These are phyloP conservation scores for Ascoidea tarda DNA, from an alignment of 805 yeast genomes.

Conservation along the genomic window DNA sequence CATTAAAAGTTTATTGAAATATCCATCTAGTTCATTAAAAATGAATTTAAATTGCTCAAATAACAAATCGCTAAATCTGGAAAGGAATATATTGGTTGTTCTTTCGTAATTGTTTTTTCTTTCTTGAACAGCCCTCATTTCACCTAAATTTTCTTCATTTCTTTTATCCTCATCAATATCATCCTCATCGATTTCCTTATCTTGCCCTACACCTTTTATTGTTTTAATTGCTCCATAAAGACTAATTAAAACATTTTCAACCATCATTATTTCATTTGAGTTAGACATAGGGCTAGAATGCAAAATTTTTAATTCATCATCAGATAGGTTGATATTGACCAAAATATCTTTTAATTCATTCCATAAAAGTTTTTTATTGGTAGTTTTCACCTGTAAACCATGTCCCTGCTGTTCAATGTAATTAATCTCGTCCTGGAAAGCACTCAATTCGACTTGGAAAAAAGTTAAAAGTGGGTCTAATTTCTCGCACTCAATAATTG, in stretches of 20 bases:
- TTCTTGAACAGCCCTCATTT: slow-evolving; percentile 61
- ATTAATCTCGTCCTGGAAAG: slow-evolving; percentile 54
- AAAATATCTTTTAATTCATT: slow-evolving; percentile 56
- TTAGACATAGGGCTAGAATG: slow-evolving; percentile 29
- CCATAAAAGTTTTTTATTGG: slow-evolving; percentile 66
- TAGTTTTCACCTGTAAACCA: slow-evolving; percentile 72
- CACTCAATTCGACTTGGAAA: slow-evolving; percentile 46
- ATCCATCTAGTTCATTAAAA: slow-evolving; percentile 17
- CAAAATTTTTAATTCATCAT: slow-evolving; percentile 32
- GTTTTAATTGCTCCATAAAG: slow-evolving; percentile 54
- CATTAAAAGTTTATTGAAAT: too few species aligned
- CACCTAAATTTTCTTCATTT: slow-evolving; percentile 25
- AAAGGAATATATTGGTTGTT: slow-evolving; percentile 36
- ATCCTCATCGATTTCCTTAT: slow-evolving; percentile 21
- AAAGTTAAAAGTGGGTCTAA: slow-evolving; percentile 40
- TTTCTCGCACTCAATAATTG: slow-evolving; percentile 38
- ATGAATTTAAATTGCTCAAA: slow-evolving; percentile 26
- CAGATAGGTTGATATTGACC: slow-evolving; percentile 55
- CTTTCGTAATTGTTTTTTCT: slow-evolving; percentile 45
- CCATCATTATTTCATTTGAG: slow-evolving; percentile 22
- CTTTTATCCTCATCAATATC: slow-evolving; percentile 14
- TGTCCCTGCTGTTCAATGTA: slow-evolving; percentile 62
- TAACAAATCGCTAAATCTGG: slow-evolving; percentile 29
- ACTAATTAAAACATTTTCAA: slow-evolving; percentile 43
- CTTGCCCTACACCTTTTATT: slow-evolving; percentile 33